phyloP scores from a whole-genome alignment of 1,139 yeast species.

The Candida glucosophila region DNA sequence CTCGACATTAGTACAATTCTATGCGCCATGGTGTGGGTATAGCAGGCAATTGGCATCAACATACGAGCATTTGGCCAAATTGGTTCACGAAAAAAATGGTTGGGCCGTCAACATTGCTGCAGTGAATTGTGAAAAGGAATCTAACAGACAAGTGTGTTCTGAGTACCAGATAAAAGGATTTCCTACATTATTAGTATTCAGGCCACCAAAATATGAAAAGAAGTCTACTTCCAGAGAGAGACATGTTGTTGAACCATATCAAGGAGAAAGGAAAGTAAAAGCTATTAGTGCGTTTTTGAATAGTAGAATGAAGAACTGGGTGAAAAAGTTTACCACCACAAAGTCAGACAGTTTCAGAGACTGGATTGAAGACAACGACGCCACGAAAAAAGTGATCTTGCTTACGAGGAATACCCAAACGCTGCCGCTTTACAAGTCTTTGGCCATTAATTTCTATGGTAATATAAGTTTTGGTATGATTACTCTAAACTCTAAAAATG shows the following conservation, averaged over 20 bases:
- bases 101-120: slow-evolving; percentile 67
- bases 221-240: slow-evolving; percentile 5
- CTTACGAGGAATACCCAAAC: slow-evolving; percentile 39
- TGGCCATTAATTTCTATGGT: slow-evolving; percentile 65
- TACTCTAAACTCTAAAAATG: slow-evolving; percentile 7
- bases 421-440: slow-evolving; percentile 58
- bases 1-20: slow-evolving; percentile 80
- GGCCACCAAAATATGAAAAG: slow-evolving; percentile 60
- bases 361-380: slow-evolving; percentile 19
- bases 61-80: slow-evolving; percentile 56
- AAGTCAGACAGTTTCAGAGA: slow-evolving; percentile 15
- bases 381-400: slow-evolving; percentile 26
- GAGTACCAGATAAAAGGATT: slow-evolving; percentile 60
- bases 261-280: slow-evolving; percentile 58
- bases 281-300: slow-evolving; percentile 51
- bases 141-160: slow-evolving; percentile 65
- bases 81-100: slow-evolving; percentile 40
- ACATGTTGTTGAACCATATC: slow-evolving; percentile 61
- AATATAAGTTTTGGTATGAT: slow-evolving; percentile 22
- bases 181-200: slow-evolving; percentile 74
- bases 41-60: slow-evolving; percentile 53
- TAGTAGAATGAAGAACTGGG: slow-evolving; percentile 65
- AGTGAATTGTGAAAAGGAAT: slow-evolving; percentile 72
- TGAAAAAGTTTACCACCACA: slow-evolving; percentile 36
- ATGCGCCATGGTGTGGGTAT: slow-evolving; percentile 97